phyloP scores from a whole-genome alignment of 163 green algal species.

The Prototheca cutis region DNA sequence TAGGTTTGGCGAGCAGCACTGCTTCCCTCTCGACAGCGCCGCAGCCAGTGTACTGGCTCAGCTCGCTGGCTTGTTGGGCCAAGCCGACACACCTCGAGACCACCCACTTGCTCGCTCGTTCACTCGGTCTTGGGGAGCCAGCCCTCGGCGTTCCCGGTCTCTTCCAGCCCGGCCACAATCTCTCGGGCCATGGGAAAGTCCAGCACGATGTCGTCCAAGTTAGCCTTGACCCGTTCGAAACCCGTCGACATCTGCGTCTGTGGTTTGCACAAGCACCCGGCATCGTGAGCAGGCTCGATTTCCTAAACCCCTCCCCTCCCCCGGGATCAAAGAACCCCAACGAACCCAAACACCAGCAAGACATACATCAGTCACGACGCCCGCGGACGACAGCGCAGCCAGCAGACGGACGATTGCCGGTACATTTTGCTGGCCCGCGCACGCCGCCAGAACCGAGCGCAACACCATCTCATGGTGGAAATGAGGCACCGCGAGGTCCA shows the following conservation, averaged over 20 bases:
- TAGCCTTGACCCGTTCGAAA: slow-evolving; percentile 47
- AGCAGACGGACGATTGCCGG: slow-evolving; percentile 14
- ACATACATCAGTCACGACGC: slow-evolving; percentile 6
- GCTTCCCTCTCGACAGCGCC: too few species aligned
- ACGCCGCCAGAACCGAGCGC: background rate
- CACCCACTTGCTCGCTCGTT: too few species aligned
- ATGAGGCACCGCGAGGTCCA: slow-evolving; percentile 74
- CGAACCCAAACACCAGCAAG: too few species aligned
- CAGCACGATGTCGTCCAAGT: slow-evolving; percentile 63
- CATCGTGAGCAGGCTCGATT: too few species aligned
- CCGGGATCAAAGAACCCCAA: too few species aligned
- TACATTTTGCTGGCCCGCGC: background rate
- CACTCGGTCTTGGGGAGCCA: slow-evolving; percentile 9
- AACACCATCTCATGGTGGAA: slow-evolving; percentile 94
- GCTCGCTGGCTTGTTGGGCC: too few species aligned
- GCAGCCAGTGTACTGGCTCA: too few species aligned
- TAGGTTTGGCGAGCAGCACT: too few species aligned
- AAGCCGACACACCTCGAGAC: too few species aligned
- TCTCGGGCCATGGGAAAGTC: slow-evolving; percentile 59
- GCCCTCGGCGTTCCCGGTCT: background rate
- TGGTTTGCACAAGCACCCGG: too few species aligned
- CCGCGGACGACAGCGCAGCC: slow-evolving; percentile 18
- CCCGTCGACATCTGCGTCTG: slow-evolving; percentile 57
- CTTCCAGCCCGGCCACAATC: slow-evolving; percentile 11
- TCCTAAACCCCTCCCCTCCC: too few species aligned